Conservation (phyloP, 805 yeast species). For the Candida parachauliodes region DNA sequence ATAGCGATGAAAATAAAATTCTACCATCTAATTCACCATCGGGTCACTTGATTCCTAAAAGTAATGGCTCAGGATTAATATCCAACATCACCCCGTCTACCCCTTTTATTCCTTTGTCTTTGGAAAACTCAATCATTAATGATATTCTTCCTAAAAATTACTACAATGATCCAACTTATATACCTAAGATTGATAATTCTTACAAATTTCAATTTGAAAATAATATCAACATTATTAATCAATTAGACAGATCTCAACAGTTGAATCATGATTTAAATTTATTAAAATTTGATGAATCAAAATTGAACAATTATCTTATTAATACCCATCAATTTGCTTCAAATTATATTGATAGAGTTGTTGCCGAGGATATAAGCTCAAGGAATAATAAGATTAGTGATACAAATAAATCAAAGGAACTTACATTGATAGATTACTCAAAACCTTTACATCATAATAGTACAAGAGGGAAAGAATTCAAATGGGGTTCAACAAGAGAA, state of each 20-base stretch:
- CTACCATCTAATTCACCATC: too few relatives aligned
- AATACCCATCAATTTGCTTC: slow-evolving; percentile 22
- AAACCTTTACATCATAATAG: slow-evolving; percentile 22
- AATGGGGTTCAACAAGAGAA: slow-evolving; percentile 27
- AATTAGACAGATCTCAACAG: slow-evolving; percentile 8
- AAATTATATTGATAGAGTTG: slow-evolving; percentile 33
- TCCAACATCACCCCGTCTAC: background rate
- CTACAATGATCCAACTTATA: background rate
- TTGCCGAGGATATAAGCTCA: slow-evolving; percentile 31
- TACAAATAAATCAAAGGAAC: slow-evolving; percentile 18
- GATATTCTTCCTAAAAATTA: slow-evolving; percentile 3
- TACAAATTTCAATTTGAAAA: slow-evolving; percentile 8
- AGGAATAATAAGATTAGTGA: slow-evolving; percentile 18
- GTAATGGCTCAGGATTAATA: too few relatives aligned
- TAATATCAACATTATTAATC: slow-evolving; percentile 8
- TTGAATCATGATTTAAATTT: slow-evolving; percentile 13
- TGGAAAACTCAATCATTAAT: slow-evolving; percentile 1
- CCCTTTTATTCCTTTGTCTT: slow-evolving; percentile 1
- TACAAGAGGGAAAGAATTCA: slow-evolving; percentile 22
- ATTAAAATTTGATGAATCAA: slow-evolving; percentile 16
- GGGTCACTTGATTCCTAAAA: too few relatives aligned
- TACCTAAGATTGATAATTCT: slow-evolving; percentile 4
- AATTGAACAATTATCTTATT: slow-evolving; percentile 13
- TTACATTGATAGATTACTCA: slow-evolving; percentile 14
- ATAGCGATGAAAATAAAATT: too few relatives aligned